Evolutionary conservation across 768 basidiomycete genomes (phyloP).

Genomic region (Ramaria rubella): DNA sequence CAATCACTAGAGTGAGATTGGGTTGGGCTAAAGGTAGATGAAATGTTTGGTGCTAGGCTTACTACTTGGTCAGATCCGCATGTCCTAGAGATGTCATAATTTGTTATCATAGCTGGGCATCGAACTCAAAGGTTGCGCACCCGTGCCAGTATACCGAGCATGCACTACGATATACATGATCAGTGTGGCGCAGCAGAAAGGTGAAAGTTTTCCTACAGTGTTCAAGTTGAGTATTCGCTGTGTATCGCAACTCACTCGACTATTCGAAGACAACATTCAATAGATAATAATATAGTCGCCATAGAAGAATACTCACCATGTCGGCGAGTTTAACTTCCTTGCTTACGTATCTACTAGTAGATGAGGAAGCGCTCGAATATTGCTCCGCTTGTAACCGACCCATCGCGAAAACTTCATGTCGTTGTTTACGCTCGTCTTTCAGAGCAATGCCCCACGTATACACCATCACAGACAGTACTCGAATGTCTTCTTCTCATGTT

Average conservation of each 20-base stretch:
- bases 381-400: not conserved
- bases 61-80: constrained; percentile 96
- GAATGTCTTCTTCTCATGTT: not conserved
- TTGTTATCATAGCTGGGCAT: not conserved
- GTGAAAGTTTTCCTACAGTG: constrained; percentile 55
- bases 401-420: constrained; percentile 4
- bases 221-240: constrained; percentile 92
- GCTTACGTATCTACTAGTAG: not conserved
- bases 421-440: not conserved
- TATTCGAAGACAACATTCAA: not conserved
- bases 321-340: not conserved
- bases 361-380: not conserved
- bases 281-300: no score
- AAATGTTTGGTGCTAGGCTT: constrained; percentile 25
- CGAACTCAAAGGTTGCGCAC: constrained; percentile 35
- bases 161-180: constrained; percentile 54
- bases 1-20: constrained; percentile 63
- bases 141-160: constrained; percentile 93
- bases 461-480: not conserved
- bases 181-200: constrained; percentile 10
- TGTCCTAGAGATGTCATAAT: constrained; percentile 52
- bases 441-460: not conserved
- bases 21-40: constrained; percentile 13
- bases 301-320: constrained; percentile 3
- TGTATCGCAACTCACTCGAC: constrained; percentile 73